Conservation (phyloP, 2,329 filamentous ascomycete species). For the Fusarium napiforme region DNA sequence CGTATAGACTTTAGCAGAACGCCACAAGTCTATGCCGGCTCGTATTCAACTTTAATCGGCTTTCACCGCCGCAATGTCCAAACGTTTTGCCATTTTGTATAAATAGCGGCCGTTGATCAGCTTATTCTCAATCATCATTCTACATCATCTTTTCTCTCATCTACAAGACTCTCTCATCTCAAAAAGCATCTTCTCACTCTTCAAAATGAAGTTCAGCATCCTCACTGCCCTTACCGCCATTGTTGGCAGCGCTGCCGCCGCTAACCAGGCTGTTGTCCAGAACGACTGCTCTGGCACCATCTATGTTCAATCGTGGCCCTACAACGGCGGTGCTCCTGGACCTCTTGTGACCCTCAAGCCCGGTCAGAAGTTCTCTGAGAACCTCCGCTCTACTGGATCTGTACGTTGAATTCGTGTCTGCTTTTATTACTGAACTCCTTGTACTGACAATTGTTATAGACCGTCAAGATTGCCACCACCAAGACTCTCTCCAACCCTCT, state of each 20-base stretch:
- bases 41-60: background rate
- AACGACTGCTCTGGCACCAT: constrained; percentile 50
- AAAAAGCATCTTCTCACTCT: background rate
- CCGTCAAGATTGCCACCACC: constrained; percentile 55
- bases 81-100: background rate
- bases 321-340: constrained; percentile 47
- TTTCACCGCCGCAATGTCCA: background rate
- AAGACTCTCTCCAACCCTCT: constrained; percentile 52
- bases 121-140: background rate
- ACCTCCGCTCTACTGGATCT: constrained; percentile 45
- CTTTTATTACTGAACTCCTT: too few species aligned
- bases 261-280: constrained; percentile 50
- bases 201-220: constrained; percentile 47
- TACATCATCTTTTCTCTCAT: background rate
- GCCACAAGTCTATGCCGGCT: background rate
- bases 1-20: background rate
- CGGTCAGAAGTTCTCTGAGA: constrained; percentile 51
- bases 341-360: constrained; percentile 48
- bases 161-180: background rate
- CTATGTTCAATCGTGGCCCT: constrained; percentile 54
- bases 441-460: too few species aligned
- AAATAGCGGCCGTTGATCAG: background rate
- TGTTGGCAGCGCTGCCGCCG: constrained; percentile 44
- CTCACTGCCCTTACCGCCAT: constrained; percentile 46
- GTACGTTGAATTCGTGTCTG: too few species aligned